phyloP scores from a whole-genome alignment of 1,284 basidiomycete species.

The Wolfiporia cocos region DNA sequence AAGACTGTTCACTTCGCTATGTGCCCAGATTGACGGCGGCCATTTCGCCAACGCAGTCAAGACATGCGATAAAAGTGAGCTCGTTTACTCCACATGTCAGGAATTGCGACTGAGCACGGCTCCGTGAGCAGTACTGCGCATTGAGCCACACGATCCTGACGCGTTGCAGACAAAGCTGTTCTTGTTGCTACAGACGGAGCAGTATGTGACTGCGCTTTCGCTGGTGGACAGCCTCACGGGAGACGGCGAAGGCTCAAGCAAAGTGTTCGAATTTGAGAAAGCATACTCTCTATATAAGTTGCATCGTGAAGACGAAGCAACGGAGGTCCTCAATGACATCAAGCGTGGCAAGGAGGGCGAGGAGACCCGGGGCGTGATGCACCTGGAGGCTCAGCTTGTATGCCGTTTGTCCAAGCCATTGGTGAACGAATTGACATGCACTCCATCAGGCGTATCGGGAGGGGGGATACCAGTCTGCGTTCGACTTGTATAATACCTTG shows the following conservation, averaged over 20 bases:
- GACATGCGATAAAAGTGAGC: constrained; percentile 85
- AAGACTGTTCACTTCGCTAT: constrained; percentile 71
- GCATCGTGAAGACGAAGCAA: constrained; percentile 66
- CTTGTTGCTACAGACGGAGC: constrained; percentile 79
- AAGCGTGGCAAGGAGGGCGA: constrained; percentile 33
- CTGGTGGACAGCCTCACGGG: constrained; percentile 34
- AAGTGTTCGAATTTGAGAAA: constrained; percentile 55
- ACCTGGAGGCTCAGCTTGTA: constrained; percentile 84
- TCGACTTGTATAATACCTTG: constrained; percentile 73
- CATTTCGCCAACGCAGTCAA: constrained; percentile 78
- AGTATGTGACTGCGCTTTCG: constrained; percentile 54
- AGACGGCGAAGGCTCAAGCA: constrained; percentile 11
- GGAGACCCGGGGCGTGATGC: constrained; percentile 59
- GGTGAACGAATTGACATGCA: too few species aligned
- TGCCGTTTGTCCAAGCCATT: too few species aligned
- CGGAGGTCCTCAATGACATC: constrained; percentile 43
- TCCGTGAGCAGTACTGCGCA: constrained; percentile 51
- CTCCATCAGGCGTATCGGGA: constrained; percentile 49
- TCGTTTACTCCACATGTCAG: not conserved
- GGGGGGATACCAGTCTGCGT: constrained; percentile 65
- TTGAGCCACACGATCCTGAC: constrained; percentile 63
- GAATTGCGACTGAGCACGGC: not conserved
- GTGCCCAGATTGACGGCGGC: constrained; percentile 80
- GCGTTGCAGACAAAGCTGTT: constrained; percentile 79
- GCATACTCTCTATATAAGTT: constrained; percentile 81